Percentiles rank a stretch among this genome's conserved stretches.
These are phyloP conservation scores for Epithele typhae DNA, from an alignment of 768 basidiomycete species.

Conservation along the genomic window DNA sequence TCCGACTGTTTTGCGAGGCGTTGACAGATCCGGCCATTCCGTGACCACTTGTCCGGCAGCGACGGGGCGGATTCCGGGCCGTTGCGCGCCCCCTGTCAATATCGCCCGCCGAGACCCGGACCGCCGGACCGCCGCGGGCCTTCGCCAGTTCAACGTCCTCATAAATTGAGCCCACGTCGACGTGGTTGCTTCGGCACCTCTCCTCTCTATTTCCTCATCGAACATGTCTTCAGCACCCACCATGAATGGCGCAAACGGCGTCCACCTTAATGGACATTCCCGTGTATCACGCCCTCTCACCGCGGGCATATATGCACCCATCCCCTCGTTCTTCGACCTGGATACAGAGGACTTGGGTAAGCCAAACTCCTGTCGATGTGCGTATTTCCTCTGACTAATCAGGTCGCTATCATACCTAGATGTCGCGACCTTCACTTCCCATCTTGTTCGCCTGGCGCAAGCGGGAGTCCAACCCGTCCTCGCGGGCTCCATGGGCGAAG, in stretches of 20 bases:
- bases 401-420: constrained; percentile 26
- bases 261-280: constrained; percentile 7
- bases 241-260: constrained; percentile 10
- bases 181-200: background rate
- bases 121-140: background rate
- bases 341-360: constrained; percentile 79
- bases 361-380: constrained; percentile 20
- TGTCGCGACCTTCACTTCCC: constrained; percentile 34
- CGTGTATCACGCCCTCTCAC: constrained; percentile 50
- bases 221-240: background rate
- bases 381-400: no score
- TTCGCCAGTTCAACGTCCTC: background rate
- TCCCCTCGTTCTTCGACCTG: constrained; percentile 79
- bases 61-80: no score
- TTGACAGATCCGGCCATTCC: no score
- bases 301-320: constrained; percentile 79
- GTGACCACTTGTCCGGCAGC: no score
- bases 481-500: constrained; percentile 45
- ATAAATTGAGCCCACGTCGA: background rate
- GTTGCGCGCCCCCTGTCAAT: no score
- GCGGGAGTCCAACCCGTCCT: constrained; percentile 35
- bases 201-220: background rate
- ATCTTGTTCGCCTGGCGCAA: constrained; percentile 37
- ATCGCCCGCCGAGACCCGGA: no score
- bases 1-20: no score